These are phyloP conservation scores for Ceratobasidium sp. DNA, from an alignment of 1,284 basidiomycete species.

Conservation along the genomic window DNA sequence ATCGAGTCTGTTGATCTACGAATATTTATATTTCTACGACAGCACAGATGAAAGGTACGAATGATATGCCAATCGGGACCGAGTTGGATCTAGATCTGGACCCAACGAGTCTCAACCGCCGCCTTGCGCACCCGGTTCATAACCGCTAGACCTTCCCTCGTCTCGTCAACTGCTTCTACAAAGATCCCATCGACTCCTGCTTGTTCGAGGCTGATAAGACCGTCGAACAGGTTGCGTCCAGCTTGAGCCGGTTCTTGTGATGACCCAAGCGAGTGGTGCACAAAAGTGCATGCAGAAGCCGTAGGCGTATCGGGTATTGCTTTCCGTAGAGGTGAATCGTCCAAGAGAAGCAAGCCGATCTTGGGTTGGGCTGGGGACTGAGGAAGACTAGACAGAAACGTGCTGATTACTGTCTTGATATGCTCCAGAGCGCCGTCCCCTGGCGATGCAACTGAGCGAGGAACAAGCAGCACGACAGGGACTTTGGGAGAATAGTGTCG, in stretches of 20 bases:
- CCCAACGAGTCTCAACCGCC: conserved; percentile 75
- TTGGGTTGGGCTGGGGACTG: conserved; percentile 56
- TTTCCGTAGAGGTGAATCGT: conserved; percentile 65
- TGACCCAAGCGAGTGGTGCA: conserved; percentile 71
- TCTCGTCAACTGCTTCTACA: conserved; percentile 88
- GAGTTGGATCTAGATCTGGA: conserved; percentile 53
- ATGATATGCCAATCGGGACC: conserved; percentile 10
- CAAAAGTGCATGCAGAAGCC: conserved; percentile 52
- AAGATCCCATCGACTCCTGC: conserved; percentile 86
- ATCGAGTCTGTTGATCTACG: conserved; percentile 5
- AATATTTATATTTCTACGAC: neutral
- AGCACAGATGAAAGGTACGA: neutral
- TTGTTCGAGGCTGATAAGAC: conserved; percentile 84
- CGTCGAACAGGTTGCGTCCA: conserved; percentile 90
- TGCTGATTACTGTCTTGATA: conserved; percentile 55
- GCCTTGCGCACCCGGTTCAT: conserved; percentile 99
- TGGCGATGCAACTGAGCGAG: conserved; percentile 65
- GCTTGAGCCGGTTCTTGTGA: conserved; percentile 73
- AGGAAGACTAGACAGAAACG: conserved; percentile 44
- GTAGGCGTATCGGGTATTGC: conserved; percentile 59
- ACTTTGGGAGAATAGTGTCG: conserved; percentile 94
- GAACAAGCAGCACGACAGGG: conserved; percentile 82
- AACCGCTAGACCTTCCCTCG: conserved; percentile 90
- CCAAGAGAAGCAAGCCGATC: conserved; percentile 79
- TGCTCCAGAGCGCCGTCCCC: conserved; percentile 52